Conservation (phyloP, 2,329 filamentous ascomycete species). For the Verruconis gallopava region DNA sequence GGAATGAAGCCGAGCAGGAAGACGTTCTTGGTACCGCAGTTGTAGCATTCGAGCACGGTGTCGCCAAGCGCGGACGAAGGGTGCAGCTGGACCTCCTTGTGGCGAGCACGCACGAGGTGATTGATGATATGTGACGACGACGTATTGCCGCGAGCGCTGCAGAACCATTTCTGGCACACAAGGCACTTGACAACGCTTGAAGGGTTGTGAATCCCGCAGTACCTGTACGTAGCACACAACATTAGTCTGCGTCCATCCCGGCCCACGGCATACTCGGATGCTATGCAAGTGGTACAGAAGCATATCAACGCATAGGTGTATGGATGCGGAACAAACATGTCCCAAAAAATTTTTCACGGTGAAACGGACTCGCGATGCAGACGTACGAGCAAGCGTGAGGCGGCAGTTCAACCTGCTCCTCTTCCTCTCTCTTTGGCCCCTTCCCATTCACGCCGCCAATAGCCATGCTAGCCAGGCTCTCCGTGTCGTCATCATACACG, state of each 20-base stretch:
- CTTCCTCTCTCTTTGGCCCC: constrained; percentile 52
- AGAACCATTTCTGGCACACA: constrained; percentile 96
- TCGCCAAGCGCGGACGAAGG: constrained; percentile 87
- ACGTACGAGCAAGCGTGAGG: constrained; percentile 91
- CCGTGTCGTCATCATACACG: constrained; percentile 63
- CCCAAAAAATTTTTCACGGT: background rate
- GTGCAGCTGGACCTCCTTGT: constrained; percentile 97
- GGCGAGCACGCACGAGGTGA: constrained; percentile 87
- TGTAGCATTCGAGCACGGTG: constrained; percentile 96
- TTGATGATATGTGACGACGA: constrained; percentile 98
- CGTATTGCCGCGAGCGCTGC: constrained; percentile 90
- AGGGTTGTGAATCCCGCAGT: constrained; percentile 94
- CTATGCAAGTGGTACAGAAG: too few species aligned
- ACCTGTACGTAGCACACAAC: too few species aligned
- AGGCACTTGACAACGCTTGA: constrained; percentile 94
- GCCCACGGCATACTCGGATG: too few species aligned
- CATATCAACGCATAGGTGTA: too few species aligned
- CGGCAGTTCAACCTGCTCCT: constrained; percentile 76
- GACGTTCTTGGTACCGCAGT: constrained; percentile 98
- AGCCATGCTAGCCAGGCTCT: constrained; percentile 60
- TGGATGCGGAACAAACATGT: too few species aligned
- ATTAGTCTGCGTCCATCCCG: too few species aligned
- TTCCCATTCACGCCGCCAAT: constrained; percentile 60
- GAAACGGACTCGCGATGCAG: constrained; percentile 9
- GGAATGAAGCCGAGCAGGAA: constrained; percentile 97